A percentile compares a stretch with the other conserved stretches of the same genome.
phyloP scores from a whole-genome alignment of 1,284 basidiomycete species.

The Singerocomus inundabilis region DNA sequence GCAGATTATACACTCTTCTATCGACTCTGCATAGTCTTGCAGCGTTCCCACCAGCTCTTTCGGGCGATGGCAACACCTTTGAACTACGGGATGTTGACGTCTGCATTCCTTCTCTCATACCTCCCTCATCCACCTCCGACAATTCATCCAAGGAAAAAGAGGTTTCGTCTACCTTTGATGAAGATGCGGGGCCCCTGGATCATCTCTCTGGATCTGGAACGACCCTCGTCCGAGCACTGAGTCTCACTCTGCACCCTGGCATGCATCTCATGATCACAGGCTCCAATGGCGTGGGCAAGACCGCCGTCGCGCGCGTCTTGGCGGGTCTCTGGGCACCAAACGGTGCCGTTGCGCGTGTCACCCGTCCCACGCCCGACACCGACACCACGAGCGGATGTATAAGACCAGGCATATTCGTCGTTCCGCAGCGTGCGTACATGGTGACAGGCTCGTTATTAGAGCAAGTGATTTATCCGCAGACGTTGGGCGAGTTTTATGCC shows the following conservation, averaged over 20 bases:
- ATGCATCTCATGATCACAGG: conserved; percentile 96
- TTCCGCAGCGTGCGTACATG: conserved; percentile 93
- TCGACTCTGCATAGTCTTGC: conserved; percentile 80
- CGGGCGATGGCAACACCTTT: conserved; percentile 42
- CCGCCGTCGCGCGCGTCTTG: conserved; percentile 86
- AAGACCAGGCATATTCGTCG: conserved; percentile 71
- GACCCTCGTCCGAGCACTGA: conserved; percentile 71
- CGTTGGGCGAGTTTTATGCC: conserved; percentile 73
- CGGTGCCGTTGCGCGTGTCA: conserved; percentile 37
- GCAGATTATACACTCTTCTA: conserved; percentile 76
- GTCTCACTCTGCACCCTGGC: conserved; percentile 68
- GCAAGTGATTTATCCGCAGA: conserved; percentile 86
- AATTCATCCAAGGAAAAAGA: conserved; percentile 2
- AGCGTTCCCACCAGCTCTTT: conserved; percentile 41
- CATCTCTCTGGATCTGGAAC: conserved; percentile 29
- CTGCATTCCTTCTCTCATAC: conserved; percentile 49
- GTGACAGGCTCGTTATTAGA: conserved; percentile 84
- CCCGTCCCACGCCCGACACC: conserved; percentile 30
- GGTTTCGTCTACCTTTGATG: conserved; percentile 7
- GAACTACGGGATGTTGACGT: conserved; percentile 74
- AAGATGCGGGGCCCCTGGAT: conserved; percentile 18
- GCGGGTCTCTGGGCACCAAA: conserved; percentile 83
- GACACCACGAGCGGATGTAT: conserved; percentile 34
- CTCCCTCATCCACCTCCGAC: neutral
- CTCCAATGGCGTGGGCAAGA: conserved; percentile 93